Percentiles rank a stretch among this genome's conserved stretches.
phyloP scores from a whole-genome alignment of 148 eudicot species.

The Talinum fruticosum region DNA sequence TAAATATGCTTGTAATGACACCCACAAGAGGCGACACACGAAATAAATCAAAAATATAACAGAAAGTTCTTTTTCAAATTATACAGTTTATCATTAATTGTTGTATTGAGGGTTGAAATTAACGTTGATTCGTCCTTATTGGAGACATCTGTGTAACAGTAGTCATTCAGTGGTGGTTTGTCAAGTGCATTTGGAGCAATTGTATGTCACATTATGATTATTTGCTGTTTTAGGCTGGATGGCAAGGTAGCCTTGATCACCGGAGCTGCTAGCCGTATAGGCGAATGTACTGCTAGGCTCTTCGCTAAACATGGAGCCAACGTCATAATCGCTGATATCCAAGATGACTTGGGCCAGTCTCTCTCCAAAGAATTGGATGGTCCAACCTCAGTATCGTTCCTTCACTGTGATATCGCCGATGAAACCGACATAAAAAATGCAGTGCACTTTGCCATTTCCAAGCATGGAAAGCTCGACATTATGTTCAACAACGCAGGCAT shows the following conservation, averaged over 20 bases:
- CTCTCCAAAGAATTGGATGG: conserved; percentile 30
- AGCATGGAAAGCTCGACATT: conserved; percentile 50
- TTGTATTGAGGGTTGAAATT: no score
- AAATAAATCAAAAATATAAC: no score
- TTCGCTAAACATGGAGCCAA: conserved; percentile 57
- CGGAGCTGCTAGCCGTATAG: conserved; percentile 69
- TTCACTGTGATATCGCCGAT: conserved; percentile 48
- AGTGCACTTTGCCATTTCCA: conserved; percentile 41
- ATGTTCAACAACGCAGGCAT: conserved; percentile 61
- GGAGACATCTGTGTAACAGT: no score
- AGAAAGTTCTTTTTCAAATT: no score
- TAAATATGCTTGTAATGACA: no score
- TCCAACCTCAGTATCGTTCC: conserved; percentile 37
- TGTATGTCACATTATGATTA: no score
- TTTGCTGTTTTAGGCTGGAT: conserved; percentile 60
- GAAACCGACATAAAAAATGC: conserved; percentile 48
- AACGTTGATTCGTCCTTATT: no score
- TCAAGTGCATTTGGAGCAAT: no score
- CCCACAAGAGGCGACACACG: no score
- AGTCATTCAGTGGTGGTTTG: no score
- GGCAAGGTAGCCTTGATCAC: conserved; percentile 77
- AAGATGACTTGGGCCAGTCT: conserved; percentile 42
- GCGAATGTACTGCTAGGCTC: conserved; percentile 42
- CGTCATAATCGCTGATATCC: conserved; percentile 56
- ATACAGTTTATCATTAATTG: no score